These are phyloP conservation scores for Zygosaccharomyces bailii DNA, from an alignment of 805 yeast species.

Conservation along the genomic window DNA sequence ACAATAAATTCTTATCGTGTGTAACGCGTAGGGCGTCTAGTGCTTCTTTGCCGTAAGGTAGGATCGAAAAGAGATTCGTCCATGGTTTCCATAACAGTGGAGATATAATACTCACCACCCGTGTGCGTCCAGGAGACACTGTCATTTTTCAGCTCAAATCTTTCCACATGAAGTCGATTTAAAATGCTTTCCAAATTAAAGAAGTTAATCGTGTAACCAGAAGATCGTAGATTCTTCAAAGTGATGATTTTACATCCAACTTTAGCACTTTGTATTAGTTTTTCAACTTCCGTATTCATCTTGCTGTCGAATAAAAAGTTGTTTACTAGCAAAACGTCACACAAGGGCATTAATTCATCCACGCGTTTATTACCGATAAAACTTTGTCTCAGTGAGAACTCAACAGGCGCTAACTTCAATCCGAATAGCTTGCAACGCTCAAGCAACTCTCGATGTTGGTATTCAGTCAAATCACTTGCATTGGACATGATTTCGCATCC, in stretches of 20 bases:
- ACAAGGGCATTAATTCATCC: constrained; percentile 47
- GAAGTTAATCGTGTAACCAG: constrained; percentile 58
- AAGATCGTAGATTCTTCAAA: constrained; percentile 73
- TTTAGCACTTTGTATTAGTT: constrained; percentile 57
- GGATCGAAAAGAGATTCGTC: constrained; percentile 32
- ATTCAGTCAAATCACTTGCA: constrained; percentile 64
- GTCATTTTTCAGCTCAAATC: constrained; percentile 58
- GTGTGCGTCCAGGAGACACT: constrained; percentile 87
- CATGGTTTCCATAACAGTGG: constrained; percentile 53
- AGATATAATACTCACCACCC: constrained; percentile 72
- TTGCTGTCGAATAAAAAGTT: constrained; percentile 80
- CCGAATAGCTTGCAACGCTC: constrained; percentile 64
- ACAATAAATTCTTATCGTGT: constrained; percentile 25
- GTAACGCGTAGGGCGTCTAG: constrained; percentile 24
- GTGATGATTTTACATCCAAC: constrained; percentile 78
- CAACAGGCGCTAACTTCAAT: constrained; percentile 50
- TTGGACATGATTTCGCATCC: constrained; percentile 89
- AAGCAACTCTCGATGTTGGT: constrained; percentile 56
- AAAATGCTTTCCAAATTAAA: constrained; percentile 54
- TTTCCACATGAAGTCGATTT: constrained; percentile 61
- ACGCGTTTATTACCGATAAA: constrained; percentile 67
- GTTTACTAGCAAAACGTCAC: constrained; percentile 74
- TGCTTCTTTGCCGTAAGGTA: constrained; percentile 25
- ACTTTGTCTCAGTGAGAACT: constrained; percentile 62
- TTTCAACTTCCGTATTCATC: constrained; percentile 64